These are phyloP conservation scores for Cryphonectria radicalis DNA, from an alignment of 2,329 filamentous ascomycete genomes.

Conservation along the genomic window DNA sequence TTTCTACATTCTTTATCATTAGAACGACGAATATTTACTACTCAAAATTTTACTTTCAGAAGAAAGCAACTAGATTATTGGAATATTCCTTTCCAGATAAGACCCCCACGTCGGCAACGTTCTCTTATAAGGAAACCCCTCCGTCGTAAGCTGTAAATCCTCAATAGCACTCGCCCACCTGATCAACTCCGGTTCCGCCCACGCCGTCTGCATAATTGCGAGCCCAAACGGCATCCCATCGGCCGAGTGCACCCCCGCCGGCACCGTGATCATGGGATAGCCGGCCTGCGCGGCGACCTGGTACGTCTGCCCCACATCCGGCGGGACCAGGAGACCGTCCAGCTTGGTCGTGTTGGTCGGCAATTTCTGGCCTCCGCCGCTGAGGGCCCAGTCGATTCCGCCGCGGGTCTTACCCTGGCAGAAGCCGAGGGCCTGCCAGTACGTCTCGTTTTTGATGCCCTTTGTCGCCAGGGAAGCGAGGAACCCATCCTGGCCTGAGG, in stretches of 20 bases:
- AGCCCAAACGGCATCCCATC: constrained; percentile 67
- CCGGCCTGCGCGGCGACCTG: constrained; percentile 76
- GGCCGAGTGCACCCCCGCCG: constrained; percentile 57
- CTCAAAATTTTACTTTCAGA: too few species aligned
- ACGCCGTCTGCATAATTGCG: constrained; percentile 63
- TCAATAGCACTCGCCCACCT: constrained; percentile 68
- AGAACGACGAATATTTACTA: too few species aligned
- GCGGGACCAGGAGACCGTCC: constrained; percentile 69
- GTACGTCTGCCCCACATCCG: constrained; percentile 68
- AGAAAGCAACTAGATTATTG: constrained; percentile 33
- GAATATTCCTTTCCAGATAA: constrained; percentile 52
- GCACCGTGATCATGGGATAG: constrained; percentile 73
- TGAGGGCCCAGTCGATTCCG: constrained; percentile 72
- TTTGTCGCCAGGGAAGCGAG: constrained; percentile 64
- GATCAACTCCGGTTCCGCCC: constrained; percentile 61
- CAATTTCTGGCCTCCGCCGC: constrained; percentile 40
- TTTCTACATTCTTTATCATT: too few species aligned
- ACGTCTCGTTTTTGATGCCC: constrained; percentile 66
- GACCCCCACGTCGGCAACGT: constrained; percentile 57
- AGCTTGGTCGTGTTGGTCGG: constrained; percentile 43
- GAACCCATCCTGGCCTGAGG: constrained; percentile 73
- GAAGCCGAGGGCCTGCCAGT: constrained; percentile 69
- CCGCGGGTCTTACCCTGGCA: constrained; percentile 62
- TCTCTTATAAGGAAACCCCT: constrained; percentile 49
- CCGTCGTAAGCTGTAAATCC: constrained; percentile 53